Conservation (phyloP, 257 asterid species). For the Mitragyna speciosa region DNA sequence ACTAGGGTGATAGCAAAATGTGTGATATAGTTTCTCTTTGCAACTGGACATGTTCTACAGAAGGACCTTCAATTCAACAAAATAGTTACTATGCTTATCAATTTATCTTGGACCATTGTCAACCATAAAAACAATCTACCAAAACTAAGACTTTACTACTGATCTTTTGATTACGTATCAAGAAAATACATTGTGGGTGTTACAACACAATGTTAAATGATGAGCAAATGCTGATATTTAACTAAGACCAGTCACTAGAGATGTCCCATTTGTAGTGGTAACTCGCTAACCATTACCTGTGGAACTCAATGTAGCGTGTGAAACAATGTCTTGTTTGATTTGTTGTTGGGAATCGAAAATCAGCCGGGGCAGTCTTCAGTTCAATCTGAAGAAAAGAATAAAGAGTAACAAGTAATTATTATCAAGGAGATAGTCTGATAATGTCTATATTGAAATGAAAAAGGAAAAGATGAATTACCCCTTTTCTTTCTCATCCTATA, state of each 20-base stretch:
- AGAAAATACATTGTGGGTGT: neutral
- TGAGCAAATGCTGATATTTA: neutral
- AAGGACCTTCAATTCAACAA: neutral
- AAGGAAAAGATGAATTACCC: neutral
- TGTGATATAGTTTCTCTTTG: neutral
- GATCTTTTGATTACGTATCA: neutral
- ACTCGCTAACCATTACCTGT: slow-evolving; percentile 45
- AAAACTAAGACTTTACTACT: neutral
- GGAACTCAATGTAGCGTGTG: slow-evolving; percentile 91
- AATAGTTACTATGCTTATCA: neutral
- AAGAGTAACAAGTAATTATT: neutral
- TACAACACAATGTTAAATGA: neutral
- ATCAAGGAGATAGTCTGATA: neutral
- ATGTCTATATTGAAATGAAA: neutral
- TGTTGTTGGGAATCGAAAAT: slow-evolving; percentile 95
- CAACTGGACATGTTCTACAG: neutral
- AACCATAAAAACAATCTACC: neutral
- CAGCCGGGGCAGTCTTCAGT: slow-evolving; percentile 90
- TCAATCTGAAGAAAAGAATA: slow-evolving; percentile 52
- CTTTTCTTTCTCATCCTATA: neutral
- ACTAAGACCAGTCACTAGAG: neutral
- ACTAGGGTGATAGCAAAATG: neutral
- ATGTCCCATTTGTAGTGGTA: neutral
- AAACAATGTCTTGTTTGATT: slow-evolving; percentile 94
- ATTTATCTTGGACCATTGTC: neutral